Conservation (phyloP, 768 basidiomycete genomes). For the Astraeus odoratus region DNA sequence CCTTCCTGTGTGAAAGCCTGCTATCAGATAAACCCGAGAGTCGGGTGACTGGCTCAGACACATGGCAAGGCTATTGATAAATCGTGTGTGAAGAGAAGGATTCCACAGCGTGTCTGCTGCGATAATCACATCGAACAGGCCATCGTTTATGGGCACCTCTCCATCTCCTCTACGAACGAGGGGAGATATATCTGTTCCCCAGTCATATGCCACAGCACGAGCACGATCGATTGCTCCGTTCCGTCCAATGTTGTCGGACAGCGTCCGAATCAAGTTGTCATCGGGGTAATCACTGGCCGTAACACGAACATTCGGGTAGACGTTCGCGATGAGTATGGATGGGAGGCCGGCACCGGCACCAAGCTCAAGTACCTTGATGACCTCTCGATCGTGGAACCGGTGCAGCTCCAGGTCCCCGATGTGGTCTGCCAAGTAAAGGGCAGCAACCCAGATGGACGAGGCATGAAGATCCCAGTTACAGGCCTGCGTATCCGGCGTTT, state of each 20-base stretch:
- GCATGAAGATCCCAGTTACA: conserved; percentile 75
- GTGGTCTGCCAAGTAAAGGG: conserved; percentile 62
- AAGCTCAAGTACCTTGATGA: conserved; percentile 52
- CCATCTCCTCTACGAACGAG: conserved; percentile 4
- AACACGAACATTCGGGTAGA: conserved; percentile 34
- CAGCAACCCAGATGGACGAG: conserved; percentile 68
- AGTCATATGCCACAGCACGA: conserved; percentile 50
- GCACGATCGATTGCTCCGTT: conserved; percentile 47
- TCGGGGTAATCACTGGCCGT: conserved; percentile 71
- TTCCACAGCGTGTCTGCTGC: conserved; percentile 82
- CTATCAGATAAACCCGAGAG: conserved; percentile 58
- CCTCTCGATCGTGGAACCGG: conserved; percentile 13
- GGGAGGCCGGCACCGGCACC: conserved; percentile 74
- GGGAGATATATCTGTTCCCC: conserved; percentile 47
- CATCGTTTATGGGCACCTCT: conserved; percentile 8
- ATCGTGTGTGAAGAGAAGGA: conserved; percentile 45
- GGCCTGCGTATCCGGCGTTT: conserved; percentile 58
- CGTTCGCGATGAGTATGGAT: conserved; percentile 56
- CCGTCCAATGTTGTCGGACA: conserved; percentile 47
- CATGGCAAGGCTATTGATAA: conserved; percentile 44
- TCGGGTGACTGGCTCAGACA: conserved; percentile 37
- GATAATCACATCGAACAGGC: conserved; percentile 55
- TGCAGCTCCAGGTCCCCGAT: conserved; percentile 40
- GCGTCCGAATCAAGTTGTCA: conserved; percentile 46
- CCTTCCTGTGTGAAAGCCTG: conserved; percentile 70